A percentile compares a stretch with the other conserved stretches of the same genome.
phyloP scores from a whole-genome alignment of 1,284 basidiomycete species.

The Austropuccinia psidii region DNA sequence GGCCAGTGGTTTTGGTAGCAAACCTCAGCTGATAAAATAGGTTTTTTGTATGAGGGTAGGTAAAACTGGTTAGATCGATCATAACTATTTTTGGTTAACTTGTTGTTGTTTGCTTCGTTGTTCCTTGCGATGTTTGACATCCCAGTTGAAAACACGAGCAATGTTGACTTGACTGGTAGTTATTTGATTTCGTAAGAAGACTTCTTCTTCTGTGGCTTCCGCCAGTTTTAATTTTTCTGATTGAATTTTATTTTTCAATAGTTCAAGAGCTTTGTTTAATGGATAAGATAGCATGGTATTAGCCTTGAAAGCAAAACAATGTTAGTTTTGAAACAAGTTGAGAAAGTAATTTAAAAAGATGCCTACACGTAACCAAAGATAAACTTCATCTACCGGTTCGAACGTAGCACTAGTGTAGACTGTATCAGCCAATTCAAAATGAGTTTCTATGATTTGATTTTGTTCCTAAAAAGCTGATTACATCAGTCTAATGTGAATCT shows the following conservation, averaged over 20 bases:
- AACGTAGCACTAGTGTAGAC: constrained; percentile 84
- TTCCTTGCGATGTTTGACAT: constrained; percentile 72
- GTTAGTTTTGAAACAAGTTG: background rate
- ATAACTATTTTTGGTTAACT: too few relatives aligned
- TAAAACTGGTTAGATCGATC: too few relatives aligned
- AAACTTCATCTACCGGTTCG: constrained; percentile 78
- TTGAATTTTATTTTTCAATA: constrained; percentile 70
- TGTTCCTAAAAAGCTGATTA: constrained; percentile 41
- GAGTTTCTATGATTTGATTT: constrained; percentile 63
- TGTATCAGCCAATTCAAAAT: constrained; percentile 94
- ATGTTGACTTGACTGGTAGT: constrained; percentile 99
- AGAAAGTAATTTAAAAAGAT: background rate
- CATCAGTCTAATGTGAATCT: constrained; percentile 44
- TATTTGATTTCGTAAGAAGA: constrained; percentile 87
- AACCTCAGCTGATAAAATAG: too few relatives aligned
- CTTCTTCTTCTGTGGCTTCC: constrained; percentile 76
- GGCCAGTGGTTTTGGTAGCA: too few relatives aligned
- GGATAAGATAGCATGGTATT: constrained; percentile 98
- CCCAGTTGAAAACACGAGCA: constrained; percentile 92
- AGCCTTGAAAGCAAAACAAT: constrained; percentile 50
- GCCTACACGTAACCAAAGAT: constrained; percentile 73
- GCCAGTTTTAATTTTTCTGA: constrained; percentile 63
- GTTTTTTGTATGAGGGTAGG: too few relatives aligned
- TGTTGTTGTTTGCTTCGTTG: constrained; percentile 3
- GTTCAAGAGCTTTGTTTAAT: constrained; percentile 65